phyloP scores from a whole-genome alignment of 768 basidiomycete species.

The Lanmaoa rubissima region DNA sequence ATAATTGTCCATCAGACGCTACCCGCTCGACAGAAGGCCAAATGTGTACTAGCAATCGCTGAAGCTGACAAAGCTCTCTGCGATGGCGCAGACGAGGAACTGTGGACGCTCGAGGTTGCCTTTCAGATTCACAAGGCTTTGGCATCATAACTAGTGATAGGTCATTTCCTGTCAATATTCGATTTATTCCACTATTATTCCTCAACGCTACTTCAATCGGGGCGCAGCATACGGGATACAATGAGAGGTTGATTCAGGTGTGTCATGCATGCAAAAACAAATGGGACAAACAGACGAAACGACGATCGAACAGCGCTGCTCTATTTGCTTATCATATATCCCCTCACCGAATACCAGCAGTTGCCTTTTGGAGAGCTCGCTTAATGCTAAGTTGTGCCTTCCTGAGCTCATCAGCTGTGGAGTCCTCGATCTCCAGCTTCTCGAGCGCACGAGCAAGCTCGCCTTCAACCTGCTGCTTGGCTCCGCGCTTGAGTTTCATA shows the following conservation, averaged over 20 bases:
- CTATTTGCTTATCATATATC: slow-evolving; percentile 13
- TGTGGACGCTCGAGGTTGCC: slow-evolving; percentile 92
- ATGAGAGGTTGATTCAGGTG: slow-evolving; percentile 15
- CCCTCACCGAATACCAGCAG: slow-evolving; percentile 77
- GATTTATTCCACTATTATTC: background rate
- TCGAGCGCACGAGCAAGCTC: slow-evolving; percentile 98
- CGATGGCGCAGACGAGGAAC: slow-evolving; percentile 95
- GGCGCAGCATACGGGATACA: slow-evolving; percentile 1
- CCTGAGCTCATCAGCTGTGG: slow-evolving; percentile 89
- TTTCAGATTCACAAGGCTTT: slow-evolving; percentile 70
- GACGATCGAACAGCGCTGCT: slow-evolving; percentile 12
- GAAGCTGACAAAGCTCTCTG: slow-evolving; percentile 95
- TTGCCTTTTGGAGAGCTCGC: slow-evolving; percentile 97
- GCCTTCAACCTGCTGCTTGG: slow-evolving; percentile 90
- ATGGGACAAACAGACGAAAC: slow-evolving; percentile 15
- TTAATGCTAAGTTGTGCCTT: slow-evolving; percentile 95
- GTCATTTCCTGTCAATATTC: background rate
- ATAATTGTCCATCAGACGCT: slow-evolving; percentile 82
- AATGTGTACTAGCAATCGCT: slow-evolving; percentile 80
- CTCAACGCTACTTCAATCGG: background rate
- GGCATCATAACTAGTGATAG: slow-evolving; percentile 9
- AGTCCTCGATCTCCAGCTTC: slow-evolving; percentile 97
- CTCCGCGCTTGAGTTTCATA: slow-evolving; percentile 98
- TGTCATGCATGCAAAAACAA: slow-evolving; percentile 11
- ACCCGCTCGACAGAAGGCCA: slow-evolving; percentile 75